Evolutionary conservation across 108 stramenopile species (phyloP).

Genomic region (Nitzschia palea): DNA sequence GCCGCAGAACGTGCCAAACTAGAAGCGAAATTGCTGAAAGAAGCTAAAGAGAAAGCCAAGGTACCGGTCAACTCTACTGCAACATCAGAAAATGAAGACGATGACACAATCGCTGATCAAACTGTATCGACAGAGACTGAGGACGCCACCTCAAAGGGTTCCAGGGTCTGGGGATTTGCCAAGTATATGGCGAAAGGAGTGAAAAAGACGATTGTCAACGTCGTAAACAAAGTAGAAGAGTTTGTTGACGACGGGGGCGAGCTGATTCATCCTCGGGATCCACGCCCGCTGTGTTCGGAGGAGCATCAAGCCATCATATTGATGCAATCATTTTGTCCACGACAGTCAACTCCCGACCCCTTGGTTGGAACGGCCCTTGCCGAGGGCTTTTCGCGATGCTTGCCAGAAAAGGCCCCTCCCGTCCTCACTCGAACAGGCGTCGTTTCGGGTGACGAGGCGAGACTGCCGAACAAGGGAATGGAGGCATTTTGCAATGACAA

Average conservation of each 20-base stretch:
- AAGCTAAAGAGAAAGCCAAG: conserved; percentile 8
- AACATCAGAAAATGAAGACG: not conserved
- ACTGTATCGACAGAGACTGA: conserved; percentile 10
- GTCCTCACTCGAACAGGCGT: conserved; percentile 62
- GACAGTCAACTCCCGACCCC: conserved; percentile 74
- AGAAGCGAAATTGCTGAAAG: conserved; percentile 27
- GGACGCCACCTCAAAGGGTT: conserved; percentile 29
- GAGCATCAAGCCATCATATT: conserved; percentile 68
- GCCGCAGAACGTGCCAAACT: conserved; percentile 35
- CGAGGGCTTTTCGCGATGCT: conserved; percentile 63
- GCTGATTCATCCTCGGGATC: conserved; percentile 65
- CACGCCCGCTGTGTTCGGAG: conserved; percentile 59
- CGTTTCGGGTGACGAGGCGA: conserved; percentile 55
- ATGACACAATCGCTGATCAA: not conserved
- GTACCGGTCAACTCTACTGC: not conserved
- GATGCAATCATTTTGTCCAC: conserved; percentile 78
- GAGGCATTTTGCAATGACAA: conserved; percentile 36
- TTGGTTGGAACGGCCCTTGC: conserved; percentile 69
- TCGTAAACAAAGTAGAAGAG: conserved; percentile 52
- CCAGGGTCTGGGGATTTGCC: conserved; percentile 71
- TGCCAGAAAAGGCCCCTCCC: conserved; percentile 58
- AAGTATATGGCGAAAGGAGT: conserved; percentile 78
- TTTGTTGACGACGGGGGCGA: conserved; percentile 62
- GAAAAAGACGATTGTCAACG: conserved; percentile 47
- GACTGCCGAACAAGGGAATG: conserved; percentile 60